Base-by-base conservation (phyloP, 768 basidiomycete species). In the Hysterangium stoloniferum region DNA sequence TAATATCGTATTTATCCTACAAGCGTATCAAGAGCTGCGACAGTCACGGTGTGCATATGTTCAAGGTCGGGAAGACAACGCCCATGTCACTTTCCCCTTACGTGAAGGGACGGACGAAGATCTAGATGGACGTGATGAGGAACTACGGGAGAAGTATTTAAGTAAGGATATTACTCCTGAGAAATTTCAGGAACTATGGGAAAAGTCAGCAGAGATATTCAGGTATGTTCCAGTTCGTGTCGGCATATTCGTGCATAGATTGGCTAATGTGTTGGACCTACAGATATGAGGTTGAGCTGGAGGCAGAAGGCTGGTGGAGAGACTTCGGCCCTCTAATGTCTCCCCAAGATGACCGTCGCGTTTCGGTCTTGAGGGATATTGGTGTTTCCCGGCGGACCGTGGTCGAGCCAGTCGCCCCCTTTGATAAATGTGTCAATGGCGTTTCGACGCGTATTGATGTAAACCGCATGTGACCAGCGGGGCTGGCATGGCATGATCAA, bases 21-120 rank as follows among this genome's bases (percentile, higher is more conserved):
- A 68, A 27, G 80, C 77, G 8, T 74, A 77, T 58, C 77, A 82
- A 59, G 80, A 82, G 51, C 67, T 81, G 48, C 69, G 80, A 35
- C 71, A 77, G 58, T 66, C 67, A 6, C 73, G 79, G n/a, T 75
- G 70, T 47, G 62, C 63, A n/a, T 61, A 62, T n/a, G 70, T 76
- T 12, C 67, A 71, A 52, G 60, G 65, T 32, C 72, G 70, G 53
- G 77, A 80, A 52, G 63, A 68, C 45, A 60, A 64, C 13, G 76
- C 76, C 54, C 65, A 72, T n/a, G 52, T 57, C 19, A 69, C 76
- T 62, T 64, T 78, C 35, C 69, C 66, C 53, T 58, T 72, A 52
- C 72, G 74, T 1, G 54, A 59, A 6, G 74, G 78, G 3, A 69
- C 70, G 24, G 17, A n/a, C 17, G 29, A 6, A 4, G 61, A 64